Evolutionary conservation across 805 yeast genomes (phyloP), one percentile per base, ranked within the genome.

Genomic region (Candida anglica): DNA sequence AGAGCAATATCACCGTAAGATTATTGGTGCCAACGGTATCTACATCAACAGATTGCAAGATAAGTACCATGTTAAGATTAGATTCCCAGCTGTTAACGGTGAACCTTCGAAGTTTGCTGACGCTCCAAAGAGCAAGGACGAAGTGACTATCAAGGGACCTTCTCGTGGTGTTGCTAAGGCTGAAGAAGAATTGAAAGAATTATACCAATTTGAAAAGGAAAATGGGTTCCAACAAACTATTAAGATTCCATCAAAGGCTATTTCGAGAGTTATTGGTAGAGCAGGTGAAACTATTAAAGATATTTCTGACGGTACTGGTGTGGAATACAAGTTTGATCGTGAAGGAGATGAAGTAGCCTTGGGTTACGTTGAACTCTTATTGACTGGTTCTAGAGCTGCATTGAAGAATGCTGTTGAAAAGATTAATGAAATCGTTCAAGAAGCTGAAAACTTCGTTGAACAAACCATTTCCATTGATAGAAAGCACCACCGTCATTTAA

Each of bases 191-290:
- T 65, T 94, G 52, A 71, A 74, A 46, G 96, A 88, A 37, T 71
- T 94, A 42, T 69, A 86, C 46, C 81, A 83, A 46, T 93, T 82
- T 58, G 98, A 89, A 60, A 81, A 75, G 50, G 95, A 86, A 47
- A 86, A 88, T 53, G 91, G 95, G 13, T 76, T 77, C 62, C 71
- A 74, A 38, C 69, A 77, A 43, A 62, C 66, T n/a, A 56, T 91
- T 26, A 54, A 63, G 30, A 81, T 93, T 33, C 94, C 96, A 24
- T 56, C 71, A 27, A 75, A 72, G 40, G 81, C 87, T n/a, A 73
- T 91, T 39, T 73, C 96, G 15, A 73, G 87, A 53, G 79, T 93
- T 38, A 88, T 93, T 55, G 98, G 98, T 50, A 87, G 84, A 52
- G 70, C 72, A 40, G 97, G 98, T 54, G 91, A 86, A 41, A 75